Conservation (phyloP, 768 basidiomycete genomes). For the Boletus coccyginus region DNA sequence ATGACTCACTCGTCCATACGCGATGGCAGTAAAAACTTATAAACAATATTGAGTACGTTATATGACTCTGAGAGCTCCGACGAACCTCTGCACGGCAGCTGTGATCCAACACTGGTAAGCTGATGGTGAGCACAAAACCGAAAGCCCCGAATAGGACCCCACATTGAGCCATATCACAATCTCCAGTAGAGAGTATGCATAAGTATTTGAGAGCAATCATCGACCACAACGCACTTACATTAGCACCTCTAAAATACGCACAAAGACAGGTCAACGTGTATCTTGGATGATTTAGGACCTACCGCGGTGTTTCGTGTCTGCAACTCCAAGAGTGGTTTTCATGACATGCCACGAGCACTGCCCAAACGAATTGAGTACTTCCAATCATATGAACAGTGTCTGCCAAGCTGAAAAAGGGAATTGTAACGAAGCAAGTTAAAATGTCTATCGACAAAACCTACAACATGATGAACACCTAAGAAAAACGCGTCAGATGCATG, state of each 20-base stretch:
- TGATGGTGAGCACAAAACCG: neutral
- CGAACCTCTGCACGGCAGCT: conserved; percentile 8
- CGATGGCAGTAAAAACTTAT: conserved; percentile 14
- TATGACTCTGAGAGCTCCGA: neutral
- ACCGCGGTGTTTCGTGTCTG: conserved; percentile 2
- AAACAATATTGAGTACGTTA: neutral
- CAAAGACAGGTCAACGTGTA: neutral
- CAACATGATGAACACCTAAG: conserved; percentile 3
- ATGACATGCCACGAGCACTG: conserved; percentile 5
- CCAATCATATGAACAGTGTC: conserved; percentile 8
- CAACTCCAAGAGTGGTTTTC: neutral
- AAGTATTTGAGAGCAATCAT: neutral
- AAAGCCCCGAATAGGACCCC: neutral
- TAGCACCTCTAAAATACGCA: conserved; percentile 2
- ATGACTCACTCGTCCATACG: conserved; percentile 12
- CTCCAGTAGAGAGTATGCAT: neutral
- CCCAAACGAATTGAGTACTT: conserved; percentile 6
- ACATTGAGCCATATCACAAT: conserved; percentile 3
- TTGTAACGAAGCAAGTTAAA: neutral
- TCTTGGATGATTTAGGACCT: neutral
- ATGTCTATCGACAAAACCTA: neutral
- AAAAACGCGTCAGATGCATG: neutral
- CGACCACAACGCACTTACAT: conserved; percentile 1
- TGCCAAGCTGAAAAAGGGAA: neutral
- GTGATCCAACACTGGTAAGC: neutral